phyloP scores from a whole-genome alignment of 441 rosid genomes.

The Gossypium schwendimanii region DNA sequence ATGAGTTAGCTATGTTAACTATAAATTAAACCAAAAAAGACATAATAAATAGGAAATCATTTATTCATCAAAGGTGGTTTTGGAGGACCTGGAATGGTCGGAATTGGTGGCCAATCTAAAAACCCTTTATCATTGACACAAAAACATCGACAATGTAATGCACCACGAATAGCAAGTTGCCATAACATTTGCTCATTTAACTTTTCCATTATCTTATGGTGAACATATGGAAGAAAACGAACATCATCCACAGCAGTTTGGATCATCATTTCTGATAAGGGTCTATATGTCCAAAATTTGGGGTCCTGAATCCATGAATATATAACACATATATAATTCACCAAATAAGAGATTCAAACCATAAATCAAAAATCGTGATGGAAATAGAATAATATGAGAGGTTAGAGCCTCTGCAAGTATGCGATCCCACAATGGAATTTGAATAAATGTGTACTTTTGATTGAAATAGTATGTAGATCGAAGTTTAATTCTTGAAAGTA shows the following conservation, averaged over 20 bases:
- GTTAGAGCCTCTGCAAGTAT: not conserved
- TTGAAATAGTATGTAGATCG: not conserved
- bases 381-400: not conserved
- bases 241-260: slow-evolving; percentile 94
- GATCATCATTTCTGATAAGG: slow-evolving; percentile 72
- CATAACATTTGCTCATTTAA: slow-evolving; percentile 56
- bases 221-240: slow-evolving; percentile 71
- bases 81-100: slow-evolving; percentile 64
- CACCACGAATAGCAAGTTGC: slow-evolving; percentile 77
- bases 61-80: not conserved
- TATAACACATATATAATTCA: not conserved
- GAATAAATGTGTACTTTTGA: not conserved
- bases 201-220: slow-evolving; percentile 71
- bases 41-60: too few species aligned
- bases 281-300: slow-evolving; percentile 79
- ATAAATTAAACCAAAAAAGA: not conserved
- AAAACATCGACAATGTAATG: slow-evolving; percentile 71
- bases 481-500: not conserved
- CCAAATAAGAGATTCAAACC: not conserved
- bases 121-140: slow-evolving; percentile 60
- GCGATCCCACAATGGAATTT: not conserved
- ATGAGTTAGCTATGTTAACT: not conserved
- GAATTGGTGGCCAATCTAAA: slow-evolving; percentile 75
- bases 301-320: slow-evolving; percentile 51
- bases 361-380: too few species aligned